Evolutionary conservation across 2,329 filamentous ascomycete genomes (phyloP).

Genomic region (Seiridium cupressi): DNA sequence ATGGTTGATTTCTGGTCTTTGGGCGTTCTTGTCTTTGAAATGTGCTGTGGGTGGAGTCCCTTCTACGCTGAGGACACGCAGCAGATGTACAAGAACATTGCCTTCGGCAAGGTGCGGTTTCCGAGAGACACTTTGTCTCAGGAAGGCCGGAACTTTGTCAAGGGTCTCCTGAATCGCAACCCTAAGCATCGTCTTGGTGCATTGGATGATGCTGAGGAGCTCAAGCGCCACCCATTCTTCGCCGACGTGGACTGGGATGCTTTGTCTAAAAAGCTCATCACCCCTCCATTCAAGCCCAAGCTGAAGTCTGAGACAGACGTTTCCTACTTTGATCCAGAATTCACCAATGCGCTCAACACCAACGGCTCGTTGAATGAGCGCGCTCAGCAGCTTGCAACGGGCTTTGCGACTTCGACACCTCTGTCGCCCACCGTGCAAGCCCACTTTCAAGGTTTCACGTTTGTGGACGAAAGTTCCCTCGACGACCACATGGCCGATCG

Average conservation of each 20-base stretch:
- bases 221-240: conserved; percentile 95
- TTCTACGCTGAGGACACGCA: conserved; percentile 99
- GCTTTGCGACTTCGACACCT: conserved; percentile 86
- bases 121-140: conserved; percentile 91
- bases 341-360: conserved; percentile 88
- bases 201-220: conserved; percentile 84
- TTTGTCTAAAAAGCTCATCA: conserved; percentile 84
- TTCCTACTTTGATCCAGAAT: conserved; percentile 97
- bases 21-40: conserved; percentile 96
- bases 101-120: conserved; percentile 96
- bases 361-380: conserved; percentile 88
- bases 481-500: conserved; percentile 73
- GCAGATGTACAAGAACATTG: conserved; percentile 99
- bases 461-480: conserved; percentile 95
- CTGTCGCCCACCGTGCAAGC: conserved; percentile 94
- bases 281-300: conserved; percentile 96
- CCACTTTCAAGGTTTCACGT: conserved; percentile 98
- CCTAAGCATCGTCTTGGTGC: conserved; percentile 93
- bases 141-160: conserved; percentile 96
- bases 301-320: conserved; percentile 94
- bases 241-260: conserved; percentile 89
- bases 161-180: conserved; percentile 94
- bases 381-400: conserved; percentile 80
- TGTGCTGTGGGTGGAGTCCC: conserved; percentile 99
- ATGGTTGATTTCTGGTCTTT: conserved; percentile 99